Base-by-base conservation (phyloP, 306 rosid species). In the Prunus armeniaca region DNA sequence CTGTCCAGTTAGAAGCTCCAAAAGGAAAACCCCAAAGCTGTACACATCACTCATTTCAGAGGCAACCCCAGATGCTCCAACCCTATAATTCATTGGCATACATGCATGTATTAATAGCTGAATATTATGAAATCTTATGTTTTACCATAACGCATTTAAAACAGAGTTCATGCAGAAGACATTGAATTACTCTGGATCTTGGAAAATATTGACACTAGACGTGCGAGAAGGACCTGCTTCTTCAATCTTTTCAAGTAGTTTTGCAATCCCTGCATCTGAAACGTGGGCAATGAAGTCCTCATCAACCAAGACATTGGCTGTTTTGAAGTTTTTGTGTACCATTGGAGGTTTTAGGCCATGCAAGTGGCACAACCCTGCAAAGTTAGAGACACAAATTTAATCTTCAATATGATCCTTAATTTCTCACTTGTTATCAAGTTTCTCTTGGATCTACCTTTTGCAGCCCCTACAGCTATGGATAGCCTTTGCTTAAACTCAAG, bases 401-500 rank as follows among this genome's bases (percentile, higher is more conserved):
- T 56, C 25, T 68, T 56, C 25, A 9, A 65, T 51, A 55, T 38
- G 68, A 43, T 19, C 34, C 57, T 61, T 67, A 9, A 38, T 32
- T 38, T 28, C 41, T 60, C 72, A 34, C 46, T 61, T 70, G 24
- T 69, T 52, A 50, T 58, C 38, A 47, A 18, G 68, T 54, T 30
- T 57, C 46, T 27, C 1, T 1, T 63, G 41, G 49, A 41, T 51
- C 58, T 80, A 85, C 88, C 89, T 85, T 56, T 82, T 3, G 84
- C 86, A 14, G 82, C 89, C n/a, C 84, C 86, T 27, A 77, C 47
- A 73, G 89, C 89, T 54, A 85, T 77, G 34, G 89, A 76, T 22
- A 85, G 49, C 84, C 89, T 74, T 61, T 79, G 84, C 84, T 85
- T 85, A 74, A 85, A 85, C 72, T 85, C 89, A 24, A 85, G 63